Evolutionary conservation across 495 filamentous ascomycete genomes (phyloP), one percentile per base, ranked within the genome.

Genomic region (Cercophora sp.): DNA sequence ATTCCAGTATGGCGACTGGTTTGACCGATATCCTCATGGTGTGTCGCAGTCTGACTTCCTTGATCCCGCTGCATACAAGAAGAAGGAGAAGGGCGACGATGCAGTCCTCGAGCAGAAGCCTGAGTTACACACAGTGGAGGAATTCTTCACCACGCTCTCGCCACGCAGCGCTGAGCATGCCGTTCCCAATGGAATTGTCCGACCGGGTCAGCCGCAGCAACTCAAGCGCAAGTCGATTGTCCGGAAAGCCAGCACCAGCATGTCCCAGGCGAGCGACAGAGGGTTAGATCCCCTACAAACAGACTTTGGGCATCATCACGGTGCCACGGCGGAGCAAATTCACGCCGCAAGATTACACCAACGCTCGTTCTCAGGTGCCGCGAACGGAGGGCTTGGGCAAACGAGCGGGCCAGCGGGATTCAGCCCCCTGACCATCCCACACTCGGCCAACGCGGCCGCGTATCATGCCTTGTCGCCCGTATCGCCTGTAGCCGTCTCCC

Each of bases 1-100:
- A 66, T 91, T 96, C 72, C 92, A 96, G 63, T 98, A 97, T 59
- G 91, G 91, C 29, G 93, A 98, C 68, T 98, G 93, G 93, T 96
- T 96, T 62, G 84, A 91, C 63, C 85, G 88, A 57, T 96, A 96
- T 70, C 93, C 93, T 1, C 89, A 93, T 60, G 93, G 93, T 9
- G 88, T 96, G 18, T 88, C 88, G 23, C 79, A 85, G 47, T 75
- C 85, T 8, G 86, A 93, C 67, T 93, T 87, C 70, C 86, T 91
- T 57, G 89, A 91, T 55, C 85, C 89, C 0, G 84, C 83, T 31
- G 70, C 74, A 1, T 78, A 80, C 51, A 74, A 80, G 65, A 82
- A 81, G 64, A 85, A 85, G 59, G 85, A 90, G 55, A 85, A 81
- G 6, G 85, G 85, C 23, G 85, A 88, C 25, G 89, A 94, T 55